phyloP scores from a whole-genome alignment of 1,139 yeast genomes.

The Saccharomyces hybrid region DNA sequence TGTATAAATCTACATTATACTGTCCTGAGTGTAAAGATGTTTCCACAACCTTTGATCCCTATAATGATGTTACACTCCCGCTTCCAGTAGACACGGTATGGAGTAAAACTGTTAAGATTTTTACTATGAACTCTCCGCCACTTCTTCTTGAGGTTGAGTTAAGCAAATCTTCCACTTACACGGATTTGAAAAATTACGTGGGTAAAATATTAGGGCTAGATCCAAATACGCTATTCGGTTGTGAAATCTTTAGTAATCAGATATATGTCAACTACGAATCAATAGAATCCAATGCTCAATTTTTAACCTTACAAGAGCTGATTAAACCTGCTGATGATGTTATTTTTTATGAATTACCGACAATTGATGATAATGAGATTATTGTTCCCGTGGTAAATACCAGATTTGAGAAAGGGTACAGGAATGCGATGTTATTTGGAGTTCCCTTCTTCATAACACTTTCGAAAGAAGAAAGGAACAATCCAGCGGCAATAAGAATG shows the following conservation, averaged over 20 bases:
- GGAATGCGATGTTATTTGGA: constrained; percentile 45
- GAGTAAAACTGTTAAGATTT: constrained; percentile 56
- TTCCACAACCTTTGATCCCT: constrained; percentile 91
- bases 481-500: constrained; percentile 47
- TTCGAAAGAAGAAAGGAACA: constrained; percentile 40
- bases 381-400: constrained; percentile 66
- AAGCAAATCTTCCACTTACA: constrained; percentile 54
- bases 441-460: constrained; percentile 67
- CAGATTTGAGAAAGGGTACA: constrained; percentile 37
- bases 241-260: constrained; percentile 63
- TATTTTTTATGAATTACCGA: constrained; percentile 56
- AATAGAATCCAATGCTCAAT: constrained; percentile 46
- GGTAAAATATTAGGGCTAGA: constrained; percentile 44
- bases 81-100: constrained; percentile 73
- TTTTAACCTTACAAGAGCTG: constrained; percentile 61
- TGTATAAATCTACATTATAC: constrained; percentile 79
- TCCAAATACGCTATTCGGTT: constrained; percentile 43
- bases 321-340: constrained; percentile 58
- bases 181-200: constrained; percentile 56
- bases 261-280: constrained; percentile 67
- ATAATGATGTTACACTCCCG: constrained; percentile 82
- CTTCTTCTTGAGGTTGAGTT: constrained; percentile 61
- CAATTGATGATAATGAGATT: constrained; percentile 36
- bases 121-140: constrained; percentile 49
- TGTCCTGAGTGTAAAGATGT: constrained; percentile 81